Percentiles rank a stretch among this genome's conserved stretches.
These are phyloP conservation scores for Phytophthora palmivora DNA, from an alignment of 352 stramenopile species.

Conservation along the genomic window DNA sequence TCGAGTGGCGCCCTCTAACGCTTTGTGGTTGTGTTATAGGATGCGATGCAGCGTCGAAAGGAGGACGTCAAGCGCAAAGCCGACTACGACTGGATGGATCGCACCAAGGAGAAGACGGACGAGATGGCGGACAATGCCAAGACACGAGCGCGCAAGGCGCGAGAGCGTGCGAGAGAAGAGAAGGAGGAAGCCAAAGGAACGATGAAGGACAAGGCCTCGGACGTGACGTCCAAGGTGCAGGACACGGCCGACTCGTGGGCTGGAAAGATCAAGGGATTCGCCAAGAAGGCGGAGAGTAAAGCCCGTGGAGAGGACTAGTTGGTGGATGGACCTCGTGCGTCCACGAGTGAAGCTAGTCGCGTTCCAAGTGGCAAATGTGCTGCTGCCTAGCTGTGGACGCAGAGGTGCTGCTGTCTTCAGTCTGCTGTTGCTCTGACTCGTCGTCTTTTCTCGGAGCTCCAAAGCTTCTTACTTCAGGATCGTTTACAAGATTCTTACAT, in stretches of 20 bases:
- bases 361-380: conserved; percentile 12
- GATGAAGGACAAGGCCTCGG: conserved; percentile 41
- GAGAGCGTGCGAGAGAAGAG: conserved; percentile 33
- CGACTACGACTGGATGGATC: conserved; percentile 66
- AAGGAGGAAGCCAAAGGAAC: conserved; percentile 41
- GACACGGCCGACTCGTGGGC: conserved; percentile 47
- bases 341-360: conserved; percentile 13
- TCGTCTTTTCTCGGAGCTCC: background rate
- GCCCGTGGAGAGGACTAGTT: conserved; percentile 29
- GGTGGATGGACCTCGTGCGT: background rate
- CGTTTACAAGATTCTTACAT: background rate
- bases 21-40: conserved; percentile 23
- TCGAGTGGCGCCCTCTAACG: background rate
- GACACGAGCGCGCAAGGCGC: conserved; percentile 32
- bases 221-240: conserved; percentile 44
- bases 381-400: conserved; percentile 21
- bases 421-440: conserved; percentile 12
- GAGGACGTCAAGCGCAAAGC: conserved; percentile 13
- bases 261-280: conserved; percentile 43
- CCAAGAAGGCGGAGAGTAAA: conserved; percentile 42
- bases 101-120: conserved; percentile 47
- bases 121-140: conserved; percentile 37
- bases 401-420: conserved; percentile 1
- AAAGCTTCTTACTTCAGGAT: background rate
- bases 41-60: conserved; percentile 51